Evolutionary conservation across 306 rosid species (phyloP).

Genomic region (Fragaria ananassa): DNA sequence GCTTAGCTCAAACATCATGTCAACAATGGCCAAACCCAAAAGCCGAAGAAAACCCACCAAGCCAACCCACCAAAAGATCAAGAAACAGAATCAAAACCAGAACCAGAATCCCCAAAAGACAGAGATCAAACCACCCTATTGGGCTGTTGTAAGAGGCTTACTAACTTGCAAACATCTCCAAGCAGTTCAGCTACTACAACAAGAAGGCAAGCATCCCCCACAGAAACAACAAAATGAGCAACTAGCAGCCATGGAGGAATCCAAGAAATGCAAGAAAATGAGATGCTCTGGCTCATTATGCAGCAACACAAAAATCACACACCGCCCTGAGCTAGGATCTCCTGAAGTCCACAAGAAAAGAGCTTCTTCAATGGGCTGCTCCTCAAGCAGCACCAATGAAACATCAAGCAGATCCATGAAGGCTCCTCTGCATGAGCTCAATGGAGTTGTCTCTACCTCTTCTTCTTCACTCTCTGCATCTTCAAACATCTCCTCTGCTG

Average conservation of each 20-base stretch:
- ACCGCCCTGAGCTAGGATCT: slow-evolving; percentile 59
- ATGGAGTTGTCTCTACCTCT: slow-evolving; percentile 48
- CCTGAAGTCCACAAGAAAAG: slow-evolving; percentile 68
- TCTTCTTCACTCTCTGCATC: slow-evolving; percentile 64
- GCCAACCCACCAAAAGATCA: slow-evolving; percentile 35
- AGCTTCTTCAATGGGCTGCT: slow-evolving; percentile 40
- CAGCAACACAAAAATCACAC: slow-evolving; percentile 75
- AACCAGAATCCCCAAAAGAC: slow-evolving; percentile 50
- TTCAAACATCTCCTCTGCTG: slow-evolving; percentile 48
- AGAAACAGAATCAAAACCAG: slow-evolving; percentile 44
- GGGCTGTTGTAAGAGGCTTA: slow-evolving; percentile 75
- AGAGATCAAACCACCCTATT: slow-evolving; percentile 63
- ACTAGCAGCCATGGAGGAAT: slow-evolving; percentile 41
- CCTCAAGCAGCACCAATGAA: slow-evolving; percentile 46
- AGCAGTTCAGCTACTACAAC: slow-evolving; percentile 42
- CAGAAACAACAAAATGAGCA: slow-evolving; percentile 50
- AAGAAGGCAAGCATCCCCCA: slow-evolving; percentile 36
- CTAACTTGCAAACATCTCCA: slow-evolving; percentile 63
- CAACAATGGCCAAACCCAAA: slow-evolving; percentile 61
- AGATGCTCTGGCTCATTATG: slow-evolving; percentile 86
- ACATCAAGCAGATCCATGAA: slow-evolving; percentile 69
- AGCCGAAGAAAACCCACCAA: slow-evolving; percentile 46
- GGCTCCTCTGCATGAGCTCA: slow-evolving; percentile 60
- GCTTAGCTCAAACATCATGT: slow-evolving; percentile 23
- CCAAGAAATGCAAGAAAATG: slow-evolving; percentile 84